Conservation (phyloP, 306 rosid species). For the Sechiopsis laciniata region DNA sequence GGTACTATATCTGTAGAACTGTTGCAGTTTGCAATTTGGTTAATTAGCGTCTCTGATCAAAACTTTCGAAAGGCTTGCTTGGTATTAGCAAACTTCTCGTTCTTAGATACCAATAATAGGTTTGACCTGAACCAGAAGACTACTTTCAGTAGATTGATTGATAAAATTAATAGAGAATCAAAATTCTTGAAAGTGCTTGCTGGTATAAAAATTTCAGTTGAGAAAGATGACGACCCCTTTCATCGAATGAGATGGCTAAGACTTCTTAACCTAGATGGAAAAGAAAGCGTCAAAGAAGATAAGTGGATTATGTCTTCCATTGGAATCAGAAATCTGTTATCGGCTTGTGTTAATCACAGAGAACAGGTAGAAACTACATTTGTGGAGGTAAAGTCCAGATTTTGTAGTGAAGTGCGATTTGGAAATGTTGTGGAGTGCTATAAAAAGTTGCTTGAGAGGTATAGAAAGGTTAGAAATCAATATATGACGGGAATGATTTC, state of each 20-base stretch:
- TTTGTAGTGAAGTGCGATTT: conserved; percentile 49
- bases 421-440: conserved; percentile 49
- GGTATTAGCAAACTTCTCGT: conserved; percentile 42
- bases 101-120: conserved; percentile 32
- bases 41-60: conserved; percentile 45
- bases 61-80: conserved; percentile 70
- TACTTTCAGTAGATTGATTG: conserved; percentile 39
- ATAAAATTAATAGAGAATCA: conserved; percentile 41
- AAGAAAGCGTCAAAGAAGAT: conserved; percentile 22
- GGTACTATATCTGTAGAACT: conserved; percentile 35
- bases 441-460: conserved; percentile 51
- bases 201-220: conserved; percentile 41
- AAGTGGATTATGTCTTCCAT: conserved; percentile 32
- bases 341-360: conserved; percentile 33
- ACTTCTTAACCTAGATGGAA: conserved; percentile 34
- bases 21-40: conserved; percentile 61
- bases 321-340: conserved; percentile 32
- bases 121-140: conserved; percentile 41
- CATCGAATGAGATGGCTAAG: conserved; percentile 56
- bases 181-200: conserved; percentile 46
- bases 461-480: conserved; percentile 55
- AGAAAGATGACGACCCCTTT: conserved; percentile 59
- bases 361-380: conserved; percentile 47
- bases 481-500: conserved; percentile 72
- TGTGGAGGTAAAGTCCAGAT: conserved; percentile 49